Percentiles rank a stretch among this genome's conserved stretches.
phyloP scores from a whole-genome alignment of 345 rosid species.

The Xanthoceras sorbifolium region DNA sequence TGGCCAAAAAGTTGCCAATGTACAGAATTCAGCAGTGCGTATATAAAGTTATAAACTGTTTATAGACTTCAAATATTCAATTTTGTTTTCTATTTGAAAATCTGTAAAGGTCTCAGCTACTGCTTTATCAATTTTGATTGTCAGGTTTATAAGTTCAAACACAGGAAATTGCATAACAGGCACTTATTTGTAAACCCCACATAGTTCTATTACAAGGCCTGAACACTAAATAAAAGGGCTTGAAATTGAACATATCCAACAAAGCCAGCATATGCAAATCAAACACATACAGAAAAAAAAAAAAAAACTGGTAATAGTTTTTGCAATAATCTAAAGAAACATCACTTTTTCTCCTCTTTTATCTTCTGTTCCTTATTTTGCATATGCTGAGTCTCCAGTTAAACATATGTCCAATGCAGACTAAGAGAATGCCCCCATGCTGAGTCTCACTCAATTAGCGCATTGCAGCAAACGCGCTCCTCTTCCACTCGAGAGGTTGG shows the following conservation, averaged over 20 bases:
- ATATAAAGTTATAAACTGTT: neutral
- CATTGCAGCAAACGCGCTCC: conserved; percentile 53
- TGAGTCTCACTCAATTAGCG: conserved; percentile 22
- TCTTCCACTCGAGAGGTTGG: conserved; percentile 49
- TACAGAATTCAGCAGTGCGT: neutral
- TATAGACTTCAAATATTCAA: neutral
- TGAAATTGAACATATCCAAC: conserved; percentile 6
- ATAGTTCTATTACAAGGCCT: neutral
- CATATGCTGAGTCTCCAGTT: neutral
- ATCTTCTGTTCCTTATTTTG: conserved; percentile 10
- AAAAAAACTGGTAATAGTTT: conserved; percentile 3
- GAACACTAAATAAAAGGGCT: conserved; percentile 13
- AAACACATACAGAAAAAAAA: conserved; percentile 10
- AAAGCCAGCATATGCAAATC: conserved; percentile 12
- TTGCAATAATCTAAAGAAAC: conserved; percentile 2
- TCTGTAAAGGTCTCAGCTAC: neutral
- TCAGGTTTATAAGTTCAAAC: too few relatives aligned
- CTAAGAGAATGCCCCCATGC: neutral
- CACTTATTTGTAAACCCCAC: conserved; percentile 10
- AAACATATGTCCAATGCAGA: neutral
- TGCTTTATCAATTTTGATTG: neutral
- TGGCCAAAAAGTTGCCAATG: neutral
- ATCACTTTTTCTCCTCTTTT: neutral
- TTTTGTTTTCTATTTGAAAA: neutral
- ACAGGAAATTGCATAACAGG: neutral